Evolutionary conservation across 192 early-diverging fungal genomes (phyloP), one percentile per base, ranked within the genome.

Genomic region (Backusella parvicylindrica): DNA sequence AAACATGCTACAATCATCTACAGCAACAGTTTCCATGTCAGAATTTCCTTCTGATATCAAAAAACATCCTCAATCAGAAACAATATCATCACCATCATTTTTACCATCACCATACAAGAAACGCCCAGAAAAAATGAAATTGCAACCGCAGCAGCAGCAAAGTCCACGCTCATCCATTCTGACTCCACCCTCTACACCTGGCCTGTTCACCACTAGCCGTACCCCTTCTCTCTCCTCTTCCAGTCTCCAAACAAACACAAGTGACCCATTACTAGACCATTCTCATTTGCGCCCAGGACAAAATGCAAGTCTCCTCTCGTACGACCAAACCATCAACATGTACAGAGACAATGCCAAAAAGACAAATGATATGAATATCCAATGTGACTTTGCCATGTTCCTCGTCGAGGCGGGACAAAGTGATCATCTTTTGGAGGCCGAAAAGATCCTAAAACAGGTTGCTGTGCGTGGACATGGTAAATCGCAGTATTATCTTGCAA

Each of bases 401-500:
- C 86, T 86, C 81, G 81, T 90, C 8, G 88, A 88, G 33, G 84
- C 83, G 2, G 53, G 26, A 9, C 7, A 26, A 0, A 60, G 12
- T 28, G 26, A 60, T 3, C 53, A 60, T 68, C 79, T 87, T 63
- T 88, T 86, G 30, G 92, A 94, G 76, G 92, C 89, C 6, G 85
- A 88, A 79, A 81, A 83, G 72, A 60, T 92, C 9, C 75, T 92
- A 37, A 85, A 84, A 67, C 85, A 90, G 71, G 65, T 92, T 21
- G 83, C 86, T 30, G 83, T 73, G 15, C 71, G 74, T 11, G 89
- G 89, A 8, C 86, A 89, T 75, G 81, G 87, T 6, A 87, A 92
- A 70, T 90, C 91, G 21, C 90, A 91, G 74, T 85, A 90, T 67
- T 84, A 86, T 35, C 83, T 93, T n/a, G 92, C 86, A 47, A 87